These are phyloP conservation scores for Pichia insulana DNA, from an alignment of 805 yeast genomes.

Conservation along the genomic window DNA sequence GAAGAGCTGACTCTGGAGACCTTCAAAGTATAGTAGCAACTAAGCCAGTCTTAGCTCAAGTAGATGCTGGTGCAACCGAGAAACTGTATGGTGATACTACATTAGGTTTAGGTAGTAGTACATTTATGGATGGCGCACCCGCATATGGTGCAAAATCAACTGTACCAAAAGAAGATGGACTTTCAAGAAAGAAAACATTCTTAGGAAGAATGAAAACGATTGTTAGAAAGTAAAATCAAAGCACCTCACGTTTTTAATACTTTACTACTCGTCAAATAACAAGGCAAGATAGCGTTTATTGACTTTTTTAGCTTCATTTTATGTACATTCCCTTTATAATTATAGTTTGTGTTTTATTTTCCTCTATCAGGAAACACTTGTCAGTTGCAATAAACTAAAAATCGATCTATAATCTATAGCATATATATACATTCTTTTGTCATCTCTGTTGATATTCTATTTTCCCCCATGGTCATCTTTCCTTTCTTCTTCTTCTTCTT, in stretches of 20 bases:
- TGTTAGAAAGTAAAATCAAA: conserved; percentile 15
- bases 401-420: too few species aligned
- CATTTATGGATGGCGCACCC: conserved; percentile 94
- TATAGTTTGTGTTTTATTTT: not conserved
- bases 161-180: conserved; percentile 39
- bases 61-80: conserved; percentile 49
- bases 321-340: not conserved
- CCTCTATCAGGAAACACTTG: too few species aligned
- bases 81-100: conserved; percentile 83
- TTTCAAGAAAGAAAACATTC: conserved; percentile 75
- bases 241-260: not conserved
- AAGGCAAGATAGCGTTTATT: not conserved
- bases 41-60: conserved; percentile 46
- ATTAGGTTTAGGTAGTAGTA: conserved; percentile 82
- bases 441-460: not conserved
- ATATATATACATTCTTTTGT: not conserved
- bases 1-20: conserved; percentile 21
- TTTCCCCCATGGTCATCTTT: not conserved
- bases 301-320: not conserved
- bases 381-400: too few species aligned
- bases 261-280: too few species aligned
- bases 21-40: conserved; percentile 22
- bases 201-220: conserved; percentile 83
- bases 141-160: conserved; percentile 36
- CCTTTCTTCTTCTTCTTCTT: not conserved